Evolutionary conservation across 495 filamentous ascomycete genomes (phyloP).

Genomic region (Parathielavia appendiculata): DNA sequence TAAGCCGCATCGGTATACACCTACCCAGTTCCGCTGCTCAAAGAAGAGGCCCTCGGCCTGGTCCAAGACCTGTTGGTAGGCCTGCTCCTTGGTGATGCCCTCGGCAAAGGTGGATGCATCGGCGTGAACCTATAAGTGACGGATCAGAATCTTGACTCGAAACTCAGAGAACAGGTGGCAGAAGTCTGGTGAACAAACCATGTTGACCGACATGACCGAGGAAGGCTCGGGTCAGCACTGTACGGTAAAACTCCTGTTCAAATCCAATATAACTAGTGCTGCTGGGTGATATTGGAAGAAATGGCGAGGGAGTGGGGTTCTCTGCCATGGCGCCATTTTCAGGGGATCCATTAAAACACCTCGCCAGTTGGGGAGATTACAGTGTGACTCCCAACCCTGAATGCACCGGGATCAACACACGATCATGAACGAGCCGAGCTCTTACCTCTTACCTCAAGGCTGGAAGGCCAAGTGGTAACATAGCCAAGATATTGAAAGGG

Average conservation of each 20-base stretch:
- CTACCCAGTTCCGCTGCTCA: slow-evolving; percentile 84
- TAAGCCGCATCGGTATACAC: slow-evolving; percentile 11
- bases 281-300: neutral
- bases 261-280: neutral
- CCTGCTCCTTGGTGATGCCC: slow-evolving; percentile 63
- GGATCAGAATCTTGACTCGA: neutral
- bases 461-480: too few species aligned
- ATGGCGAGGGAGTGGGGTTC: neutral
- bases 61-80: slow-evolving; percentile 69
- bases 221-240: too few species aligned
- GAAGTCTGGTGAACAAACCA: neutral
- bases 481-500: too few species aligned
- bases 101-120: slow-evolving; percentile 71
- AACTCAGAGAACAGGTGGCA: neutral
- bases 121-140: slow-evolving; percentile 65
- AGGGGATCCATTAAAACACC: neutral
- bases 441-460: too few species aligned
- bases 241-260: too few species aligned
- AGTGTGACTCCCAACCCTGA: too few species aligned
- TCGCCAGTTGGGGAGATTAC: neutral
- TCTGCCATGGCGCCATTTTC: slow-evolving; percentile 7
- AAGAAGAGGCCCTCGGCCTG: slow-evolving; percentile 66
- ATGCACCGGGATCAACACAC: too few species aligned
- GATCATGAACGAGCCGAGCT: too few species aligned
- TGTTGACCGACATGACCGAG: too few species aligned